These are phyloP conservation scores for Penicillium sp. DNA, from an alignment of 2,329 filamentous ascomycete species.

Conservation along the genomic window DNA sequence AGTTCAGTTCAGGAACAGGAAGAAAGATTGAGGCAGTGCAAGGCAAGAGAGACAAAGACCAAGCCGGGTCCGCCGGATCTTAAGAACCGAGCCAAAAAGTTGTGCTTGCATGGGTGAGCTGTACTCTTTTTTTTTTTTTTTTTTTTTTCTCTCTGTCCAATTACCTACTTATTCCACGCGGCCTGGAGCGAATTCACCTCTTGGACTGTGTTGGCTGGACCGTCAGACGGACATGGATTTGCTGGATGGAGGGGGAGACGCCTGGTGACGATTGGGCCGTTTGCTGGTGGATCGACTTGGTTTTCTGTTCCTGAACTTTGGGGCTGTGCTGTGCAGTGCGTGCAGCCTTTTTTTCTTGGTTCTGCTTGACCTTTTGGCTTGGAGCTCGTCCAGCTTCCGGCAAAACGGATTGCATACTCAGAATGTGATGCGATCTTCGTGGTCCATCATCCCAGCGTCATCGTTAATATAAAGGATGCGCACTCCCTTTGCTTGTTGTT, in stretches of 20 bases:
- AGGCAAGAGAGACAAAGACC: not conserved
- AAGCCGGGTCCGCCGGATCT: not conserved
- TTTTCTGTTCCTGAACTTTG: not conserved
- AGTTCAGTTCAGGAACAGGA: not conserved
- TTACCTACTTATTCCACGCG: not conserved
- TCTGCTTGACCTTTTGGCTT: not conserved
- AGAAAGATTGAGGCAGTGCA: not conserved
- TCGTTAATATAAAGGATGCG: not conserved
- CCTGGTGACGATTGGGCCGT: not conserved
- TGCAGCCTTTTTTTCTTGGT: not conserved
- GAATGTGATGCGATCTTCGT: not conserved
- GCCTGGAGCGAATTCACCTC: not conserved
- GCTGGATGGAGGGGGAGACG: not conserved
- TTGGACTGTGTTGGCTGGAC: not conserved
- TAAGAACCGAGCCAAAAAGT: not conserved
- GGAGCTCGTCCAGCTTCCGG: not conserved
- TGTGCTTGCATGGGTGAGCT: not conserved
- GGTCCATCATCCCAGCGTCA: not conserved
- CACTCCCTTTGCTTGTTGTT: not conserved
- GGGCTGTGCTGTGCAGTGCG: not conserved
- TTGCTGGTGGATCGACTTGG: not conserved
- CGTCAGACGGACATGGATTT: not conserved
- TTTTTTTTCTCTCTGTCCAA: not conserved
- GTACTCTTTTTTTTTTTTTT: not conserved
- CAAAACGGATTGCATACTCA: not conserved